Evolutionary conservation across 805 yeast genomes (phyloP).

Genomic region (Pichia thaimueangensis): DNA sequence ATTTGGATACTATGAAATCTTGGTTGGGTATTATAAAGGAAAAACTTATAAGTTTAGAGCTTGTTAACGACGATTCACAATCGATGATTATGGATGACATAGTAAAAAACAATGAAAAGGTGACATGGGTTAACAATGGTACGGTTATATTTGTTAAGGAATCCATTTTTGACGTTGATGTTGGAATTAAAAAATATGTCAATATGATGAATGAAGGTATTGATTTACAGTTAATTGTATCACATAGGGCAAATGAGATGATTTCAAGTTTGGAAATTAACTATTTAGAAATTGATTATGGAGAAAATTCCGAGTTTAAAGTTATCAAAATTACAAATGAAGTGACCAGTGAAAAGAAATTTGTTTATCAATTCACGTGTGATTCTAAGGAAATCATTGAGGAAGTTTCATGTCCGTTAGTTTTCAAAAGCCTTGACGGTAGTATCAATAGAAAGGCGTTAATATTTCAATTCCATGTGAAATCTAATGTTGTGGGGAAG

Average conservation of each 20-base stretch:
- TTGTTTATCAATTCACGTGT: conserved; percentile 3
- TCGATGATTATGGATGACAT: neutral
- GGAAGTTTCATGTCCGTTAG: conserved; percentile 5
- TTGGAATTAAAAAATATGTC: conserved; percentile 5
- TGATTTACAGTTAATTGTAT: conserved; percentile 29
- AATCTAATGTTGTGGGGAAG: conserved; percentile 22
- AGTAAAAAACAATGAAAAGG: neutral
- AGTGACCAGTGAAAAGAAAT: neutral
- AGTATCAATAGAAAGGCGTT: conserved; percentile 9
- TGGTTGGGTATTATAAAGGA: neutral
- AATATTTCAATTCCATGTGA: conserved; percentile 18
- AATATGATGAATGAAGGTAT: conserved; percentile 11
- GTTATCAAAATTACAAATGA: neutral
- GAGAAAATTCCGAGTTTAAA: conserved; percentile 10
- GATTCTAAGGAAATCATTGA: neutral
- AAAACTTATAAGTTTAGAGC: conserved; percentile 3
- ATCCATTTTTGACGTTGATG: conserved; percentile 1
- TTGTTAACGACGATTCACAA: conserved; percentile 4
- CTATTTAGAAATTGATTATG: conserved; percentile 18
- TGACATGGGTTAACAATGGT: neutral
- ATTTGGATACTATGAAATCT: neutral
- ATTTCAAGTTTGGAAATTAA: conserved; percentile 16
- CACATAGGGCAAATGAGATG: conserved; percentile 23
- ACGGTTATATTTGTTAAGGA: conserved; percentile 2
- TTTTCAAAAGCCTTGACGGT: conserved; percentile 16